Evolutionary conservation across 2,329 filamentous ascomycete genomes (phyloP), one percentile per base, ranked within the genome.

Genomic region (Calonectria naviculata): DNA sequence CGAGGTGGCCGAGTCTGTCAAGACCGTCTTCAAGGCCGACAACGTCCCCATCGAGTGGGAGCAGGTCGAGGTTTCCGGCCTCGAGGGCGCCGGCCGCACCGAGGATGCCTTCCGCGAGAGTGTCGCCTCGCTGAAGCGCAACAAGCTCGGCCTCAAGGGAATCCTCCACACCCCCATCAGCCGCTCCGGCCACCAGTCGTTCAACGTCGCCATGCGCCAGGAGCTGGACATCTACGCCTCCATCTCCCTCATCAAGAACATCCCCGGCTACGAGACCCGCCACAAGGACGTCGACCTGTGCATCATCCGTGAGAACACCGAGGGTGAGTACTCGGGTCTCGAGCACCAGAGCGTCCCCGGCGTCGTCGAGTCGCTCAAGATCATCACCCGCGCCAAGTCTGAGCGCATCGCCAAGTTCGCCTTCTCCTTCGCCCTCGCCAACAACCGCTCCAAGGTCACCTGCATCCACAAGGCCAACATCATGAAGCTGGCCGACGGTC

Each of bases 381-480:
- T 99, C 88, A 98, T 99, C 88, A 99, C 97, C 78, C 95, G 95
- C 81, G 95, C 95, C 86, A 98, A 99, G 91, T 98, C 95, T 67
- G 97, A 99, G 92, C 95, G 97, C 83, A 99, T 99, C 82, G 95
- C 96, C 87, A 98, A 98, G 88, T 99, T 99, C 83, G 97, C 97
- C 77, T 98, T 98, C 85, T 93, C 94, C 83, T 99, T 99, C 82
- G 97, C 97, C 71, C 93, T 98, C 70, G 97, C 97, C 86, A 99
- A 99, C 91, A 96, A 97, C 91, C 92, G 97, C 84, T 96, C 97
- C 90, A 98, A 98, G 93, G 95, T 99, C 70, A 98, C 97, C 78
- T 98, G 96, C 89, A 98, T 99, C 84, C 97, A 99, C 93, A 99
- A 99, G 91, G 97, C 97, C 87, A 99, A 99, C 91, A 99, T 99